Evolutionary conservation across 2,329 filamentous ascomycete genomes (phyloP).

Genomic region (Cladophialophora psammophila): DNA sequence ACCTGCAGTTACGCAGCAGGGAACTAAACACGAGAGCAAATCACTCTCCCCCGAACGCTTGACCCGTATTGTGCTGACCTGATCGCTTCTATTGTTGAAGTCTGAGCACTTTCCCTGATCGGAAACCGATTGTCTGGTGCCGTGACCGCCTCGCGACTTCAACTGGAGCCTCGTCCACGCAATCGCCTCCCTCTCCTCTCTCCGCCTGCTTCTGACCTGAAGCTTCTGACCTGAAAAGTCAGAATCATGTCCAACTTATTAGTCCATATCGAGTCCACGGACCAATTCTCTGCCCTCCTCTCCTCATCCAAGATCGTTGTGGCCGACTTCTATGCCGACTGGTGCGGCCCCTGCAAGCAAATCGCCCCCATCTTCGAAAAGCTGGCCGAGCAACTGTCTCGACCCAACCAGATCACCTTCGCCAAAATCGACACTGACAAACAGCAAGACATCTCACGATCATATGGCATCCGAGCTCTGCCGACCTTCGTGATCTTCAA

Average conservation of each 20-base stretch:
- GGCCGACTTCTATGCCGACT: slow-evolving; percentile 88
- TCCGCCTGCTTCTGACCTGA: not conserved
- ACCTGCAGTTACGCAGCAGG: slow-evolving; percentile 6
- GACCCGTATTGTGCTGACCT: not conserved
- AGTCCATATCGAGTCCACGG: slow-evolving; percentile 66
- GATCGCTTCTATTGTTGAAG: slow-evolving; percentile 6
- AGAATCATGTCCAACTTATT: slow-evolving; percentile 52
- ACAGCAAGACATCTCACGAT: slow-evolving; percentile 74
- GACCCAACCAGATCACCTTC: slow-evolving; percentile 77
- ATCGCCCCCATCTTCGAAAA: slow-evolving; percentile 85
- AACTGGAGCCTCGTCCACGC: not conserved
- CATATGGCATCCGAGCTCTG: slow-evolving; percentile 77
- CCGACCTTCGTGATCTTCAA: slow-evolving; percentile 94
- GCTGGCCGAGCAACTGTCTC: slow-evolving; percentile 74
- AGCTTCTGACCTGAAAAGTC: slow-evolving; percentile 11
- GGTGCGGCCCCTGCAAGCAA: slow-evolving; percentile 82
- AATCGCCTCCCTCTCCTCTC: not conserved
- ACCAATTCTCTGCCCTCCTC: slow-evolving; percentile 73
- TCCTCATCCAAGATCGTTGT: slow-evolving; percentile 80
- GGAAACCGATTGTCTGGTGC: too few relatives aligned
- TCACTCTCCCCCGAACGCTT: not conserved
- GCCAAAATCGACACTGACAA: slow-evolving; percentile 84
- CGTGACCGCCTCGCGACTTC: too few relatives aligned
- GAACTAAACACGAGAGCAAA: not conserved
- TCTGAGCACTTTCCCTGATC: too few relatives aligned